Percentiles rank a stretch among this genome's conserved stretches.
These are phyloP conservation scores for Ambrosia trifida DNA, from an alignment of 129 eudicot genomes.

Conservation along the genomic window DNA sequence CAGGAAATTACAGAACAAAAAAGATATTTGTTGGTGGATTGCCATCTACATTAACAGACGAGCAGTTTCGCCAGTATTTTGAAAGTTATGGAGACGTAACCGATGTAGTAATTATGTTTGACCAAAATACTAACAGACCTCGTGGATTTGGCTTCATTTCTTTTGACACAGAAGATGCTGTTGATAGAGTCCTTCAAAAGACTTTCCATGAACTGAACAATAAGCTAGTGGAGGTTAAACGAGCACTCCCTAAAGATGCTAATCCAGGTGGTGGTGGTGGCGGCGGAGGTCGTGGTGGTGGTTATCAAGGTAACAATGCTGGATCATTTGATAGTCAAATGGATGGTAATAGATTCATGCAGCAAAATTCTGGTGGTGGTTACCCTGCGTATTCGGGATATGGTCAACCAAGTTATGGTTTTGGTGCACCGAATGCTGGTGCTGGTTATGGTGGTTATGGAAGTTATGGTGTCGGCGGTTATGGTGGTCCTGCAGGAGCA, in stretches of 20 bases:
- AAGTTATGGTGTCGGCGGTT: conserved; percentile 39
- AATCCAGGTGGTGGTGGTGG: conserved; percentile 44
- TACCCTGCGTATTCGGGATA: conserved; percentile 48
- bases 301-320: conserved; percentile 41
- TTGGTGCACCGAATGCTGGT: conserved; percentile 41
- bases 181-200: conserved; percentile 61
- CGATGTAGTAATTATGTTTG: conserved; percentile 72
- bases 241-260: conserved; percentile 68
- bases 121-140: conserved; percentile 69
- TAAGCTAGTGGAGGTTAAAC: conserved; percentile 65
- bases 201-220: conserved; percentile 55
- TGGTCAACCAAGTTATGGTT: conserved; percentile 49
- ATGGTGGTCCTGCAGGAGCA: conserved; percentile 46
- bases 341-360: conserved; percentile 46
- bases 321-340: conserved; percentile 41
- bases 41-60: conserved; percentile 66
- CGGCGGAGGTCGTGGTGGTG: conserved; percentile 39
- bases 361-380: conserved; percentile 47
- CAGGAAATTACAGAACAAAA: conserved; percentile 59
- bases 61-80: conserved; percentile 57
- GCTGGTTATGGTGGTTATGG: conserved; percentile 47
- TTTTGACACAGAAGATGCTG: conserved; percentile 76
- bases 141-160: conserved; percentile 85
- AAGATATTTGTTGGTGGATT: conserved; percentile 90
- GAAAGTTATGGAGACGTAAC: conserved; percentile 59